phyloP scores from a whole-genome alignment of 2,329 filamentous ascomycete species.

The Claviceps sp. region DNA sequence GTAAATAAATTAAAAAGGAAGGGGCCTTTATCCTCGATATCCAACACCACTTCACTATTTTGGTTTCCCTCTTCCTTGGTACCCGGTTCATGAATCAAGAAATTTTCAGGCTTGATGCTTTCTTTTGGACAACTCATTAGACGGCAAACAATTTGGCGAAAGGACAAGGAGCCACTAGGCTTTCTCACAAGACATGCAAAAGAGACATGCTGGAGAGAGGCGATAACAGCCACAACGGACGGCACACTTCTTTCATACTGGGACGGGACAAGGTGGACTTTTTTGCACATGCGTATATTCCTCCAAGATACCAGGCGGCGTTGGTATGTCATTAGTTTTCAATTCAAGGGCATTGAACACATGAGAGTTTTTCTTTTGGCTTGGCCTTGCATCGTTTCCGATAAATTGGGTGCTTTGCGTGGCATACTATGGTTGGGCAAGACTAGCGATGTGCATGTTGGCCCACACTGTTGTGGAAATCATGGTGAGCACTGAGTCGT shows the following conservation, averaged over 20 bases:
- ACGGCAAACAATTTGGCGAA: slow-evolving; percentile 15
- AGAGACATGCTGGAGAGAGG: neutral
- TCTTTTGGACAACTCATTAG: slow-evolving; percentile 13
- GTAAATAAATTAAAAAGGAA: neutral
- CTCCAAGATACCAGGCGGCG: slow-evolving; percentile 26
- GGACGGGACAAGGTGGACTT: neutral
- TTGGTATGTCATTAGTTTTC: slow-evolving; percentile 16
- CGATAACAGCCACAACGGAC: neutral
- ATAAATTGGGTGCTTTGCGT: neutral
- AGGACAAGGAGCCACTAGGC: slow-evolving; percentile 18
- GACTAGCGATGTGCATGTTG: no score
- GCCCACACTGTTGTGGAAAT: no score
- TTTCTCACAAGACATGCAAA: slow-evolving; percentile 4
- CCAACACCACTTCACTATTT: neutral
- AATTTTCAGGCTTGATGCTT: neutral
- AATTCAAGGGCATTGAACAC: neutral
- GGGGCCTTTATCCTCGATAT: no score
- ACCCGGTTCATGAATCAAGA: neutral
- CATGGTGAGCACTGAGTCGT: neutral
- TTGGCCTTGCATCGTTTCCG: neutral
- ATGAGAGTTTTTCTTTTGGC: no score
- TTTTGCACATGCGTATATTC: slow-evolving; percentile 7
- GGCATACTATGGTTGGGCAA: no score
- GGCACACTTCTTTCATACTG: neutral
- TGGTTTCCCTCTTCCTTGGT: neutral